Base-by-base conservation (phyloP, 2,329 filamentous ascomycete species). In the Leptographium lundbergii region DNA sequence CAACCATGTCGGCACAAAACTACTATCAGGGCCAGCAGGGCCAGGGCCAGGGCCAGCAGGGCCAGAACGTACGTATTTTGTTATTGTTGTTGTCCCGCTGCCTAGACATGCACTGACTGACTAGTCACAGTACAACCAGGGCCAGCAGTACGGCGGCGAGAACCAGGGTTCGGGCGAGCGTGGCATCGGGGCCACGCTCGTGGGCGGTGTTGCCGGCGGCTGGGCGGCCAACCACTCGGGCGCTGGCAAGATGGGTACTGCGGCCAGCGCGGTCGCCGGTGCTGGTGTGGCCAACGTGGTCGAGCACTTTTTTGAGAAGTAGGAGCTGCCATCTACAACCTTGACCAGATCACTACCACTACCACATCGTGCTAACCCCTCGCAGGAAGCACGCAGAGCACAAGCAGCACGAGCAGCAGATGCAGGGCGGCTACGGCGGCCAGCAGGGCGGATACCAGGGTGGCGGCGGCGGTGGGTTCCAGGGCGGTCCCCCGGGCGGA, bases 221-320 rank as follows among this genome's bases (percentile, higher is more conserved):
- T 81, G 75, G 65, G 72, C 79, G 0, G 79, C 78, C 0, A 76
- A 81, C 68, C 75, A 79, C 63, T 69, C 79, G 24, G 81, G 80
- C 14, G 77, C 77, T 32, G 79, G 80, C 22, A 62, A 75, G 42
- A 66, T 82, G 29, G 76, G 77, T 25, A 79, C 77, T 2, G 66
- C 81, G 2, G 78, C 74, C 9, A 79, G 77, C 13, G 73, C 76
- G 0, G 72, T 78, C 1, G 76, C 74, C 19, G 81, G 80, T 39
- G 79, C 80, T 0, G 72, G 82, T n/a, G 77, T 75, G 4, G 81
- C 80, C 1, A 81, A 81, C 61, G 64, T 77, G 45, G 61, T 81
- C 7, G 77, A 78, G 69, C 67, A 77, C 66, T 59, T 63, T 52
- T 54, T 64, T 27, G 61, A 64, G 52, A 64, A 64, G 63, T 59